Evolutionary conservation across 2,329 filamentous ascomycete genomes (phyloP), one percentile per base, ranked within the genome.

Genomic region (Mycosphaerelloides madeirae): DNA sequence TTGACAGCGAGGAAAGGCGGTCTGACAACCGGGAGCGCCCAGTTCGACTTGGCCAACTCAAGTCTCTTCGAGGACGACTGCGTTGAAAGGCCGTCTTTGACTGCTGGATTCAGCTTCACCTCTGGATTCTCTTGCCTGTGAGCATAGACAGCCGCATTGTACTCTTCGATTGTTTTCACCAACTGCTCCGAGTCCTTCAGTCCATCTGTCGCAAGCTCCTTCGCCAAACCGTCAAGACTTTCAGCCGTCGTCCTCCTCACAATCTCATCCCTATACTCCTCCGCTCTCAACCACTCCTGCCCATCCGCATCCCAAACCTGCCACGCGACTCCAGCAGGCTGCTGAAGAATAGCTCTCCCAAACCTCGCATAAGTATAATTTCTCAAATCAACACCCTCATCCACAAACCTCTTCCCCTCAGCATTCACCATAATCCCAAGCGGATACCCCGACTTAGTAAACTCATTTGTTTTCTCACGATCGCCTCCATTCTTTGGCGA

Each of bases 341-440:
- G 81, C 12, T 66, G 62, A 14, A 84, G 65, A 37, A 85, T 83
- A 8, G 75, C 79, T 12, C 72, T 66, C 1, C 82, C 81, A 54
- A 84, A 83, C 53, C 76, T 76, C 19, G 81, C 82, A 53, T 85
- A 85, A 0, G 81, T 85, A 56, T 78, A 84, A 57, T 85, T 85
- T 2, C 81, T 69, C 51, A 84, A 60, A 52, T 85, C 81, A 7
- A 77, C 54, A 0, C 81, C 82, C 56, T 85, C 82, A 53, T 85
- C 81, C 0, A 85, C 79, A 55, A 85, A 85, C 1, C 82, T 69
- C 32, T 73, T 57, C 0, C 81, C 82, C 0, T 74, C 56, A 0
- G 62, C 60, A 53, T 85, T 85, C 13, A 85, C 45, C 75, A 83
- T 84, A 11, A 85, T 52, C 0, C 81, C 82, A 0, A 85, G 67